Conservation (phyloP, 2,329 filamentous ascomycete genomes). For the Bimuria novae-zelandiae region DNA sequence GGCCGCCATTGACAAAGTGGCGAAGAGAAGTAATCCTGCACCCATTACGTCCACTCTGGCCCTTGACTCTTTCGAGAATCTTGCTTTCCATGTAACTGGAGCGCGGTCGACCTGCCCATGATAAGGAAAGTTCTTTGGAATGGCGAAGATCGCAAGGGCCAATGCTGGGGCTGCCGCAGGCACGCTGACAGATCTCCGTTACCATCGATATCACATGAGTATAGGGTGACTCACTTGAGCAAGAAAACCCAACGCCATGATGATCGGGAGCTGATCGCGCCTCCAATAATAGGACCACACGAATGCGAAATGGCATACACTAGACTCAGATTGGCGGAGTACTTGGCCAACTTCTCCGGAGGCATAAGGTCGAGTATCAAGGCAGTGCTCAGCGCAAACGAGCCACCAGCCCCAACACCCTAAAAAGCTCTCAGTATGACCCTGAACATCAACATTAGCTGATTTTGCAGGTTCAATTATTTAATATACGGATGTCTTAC, state of each 20-base stretch:
- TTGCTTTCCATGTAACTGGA: not conserved
- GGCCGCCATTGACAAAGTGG: constrained; percentile 8
- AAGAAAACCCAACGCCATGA: constrained; percentile 22
- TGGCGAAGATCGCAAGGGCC: not conserved
- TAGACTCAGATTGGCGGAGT: not conserved
- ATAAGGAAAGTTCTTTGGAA: constrained; percentile 10
- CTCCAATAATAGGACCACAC: constrained; percentile 18
- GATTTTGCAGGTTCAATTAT: not conserved
- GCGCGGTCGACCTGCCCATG: not conserved
- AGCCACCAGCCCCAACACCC: constrained; percentile 29
- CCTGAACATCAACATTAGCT: not conserved
- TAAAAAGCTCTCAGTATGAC: constrained; percentile 16
- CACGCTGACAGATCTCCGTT: not conserved
- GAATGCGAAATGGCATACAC: constrained; percentile 29
- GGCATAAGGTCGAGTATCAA: constrained; percentile 35
- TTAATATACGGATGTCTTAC: not conserved
- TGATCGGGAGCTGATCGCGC: constrained; percentile 10
- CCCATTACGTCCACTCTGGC: constrained; percentile 11
- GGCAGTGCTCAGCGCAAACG: constrained; percentile 30
- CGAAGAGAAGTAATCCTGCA: constrained; percentile 8
- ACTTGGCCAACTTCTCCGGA: constrained; percentile 2
- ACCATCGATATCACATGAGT: not conserved
- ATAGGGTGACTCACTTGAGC: constrained; percentile 12
- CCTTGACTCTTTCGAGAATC: not conserved
- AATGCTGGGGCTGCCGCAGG: constrained; percentile 6